phyloP scores from a whole-genome alignment of 2,329 filamentous ascomycete genomes.

The Myriangium duriaei region DNA sequence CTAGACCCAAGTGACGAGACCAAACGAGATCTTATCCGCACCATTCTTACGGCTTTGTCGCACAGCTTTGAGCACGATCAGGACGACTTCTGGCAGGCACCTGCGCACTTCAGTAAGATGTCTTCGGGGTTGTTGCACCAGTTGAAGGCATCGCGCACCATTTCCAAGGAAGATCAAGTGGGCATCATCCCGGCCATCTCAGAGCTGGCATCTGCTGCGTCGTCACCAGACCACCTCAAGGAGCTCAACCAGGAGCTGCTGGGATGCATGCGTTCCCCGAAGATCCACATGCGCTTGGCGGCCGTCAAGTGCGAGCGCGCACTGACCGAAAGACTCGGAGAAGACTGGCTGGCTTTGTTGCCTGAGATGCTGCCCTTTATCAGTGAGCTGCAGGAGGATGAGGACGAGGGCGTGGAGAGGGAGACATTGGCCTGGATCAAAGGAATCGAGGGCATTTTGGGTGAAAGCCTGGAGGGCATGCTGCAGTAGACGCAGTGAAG shows the following conservation, averaged over 20 bases:
- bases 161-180: conserved; percentile 20
- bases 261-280: conserved; percentile 62
- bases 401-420: conserved; percentile 82
- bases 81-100: conserved; percentile 90
- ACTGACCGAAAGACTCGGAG: conserved; percentile 53
- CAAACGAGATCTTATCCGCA: conserved; percentile 52
- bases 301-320: conserved; percentile 72
- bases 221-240: conserved; percentile 83
- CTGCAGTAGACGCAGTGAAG: conserved; percentile 38
- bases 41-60: conserved; percentile 57
- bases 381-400: conserved; percentile 89
- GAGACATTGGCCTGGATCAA: conserved; percentile 85
- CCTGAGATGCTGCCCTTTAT: conserved; percentile 96
- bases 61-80: conserved; percentile 80
- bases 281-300: conserved; percentile 60
- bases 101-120: conserved; percentile 69
- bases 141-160: conserved; percentile 17
- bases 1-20: conserved; percentile 30
- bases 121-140: conserved; percentile 58
- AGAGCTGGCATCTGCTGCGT: conserved; percentile 66
- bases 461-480: conserved; percentile 87
- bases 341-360: conserved; percentile 84
- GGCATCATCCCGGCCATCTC: conserved; percentile 63
- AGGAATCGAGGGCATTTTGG: conserved; percentile 76
- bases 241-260: conserved; percentile 70